A percentile compares a stretch with the other conserved stretches of the same genome.
These are phyloP conservation scores for Apiospora malaysiana DNA, from an alignment of 2,329 filamentous ascomycete species.

Conservation along the genomic window DNA sequence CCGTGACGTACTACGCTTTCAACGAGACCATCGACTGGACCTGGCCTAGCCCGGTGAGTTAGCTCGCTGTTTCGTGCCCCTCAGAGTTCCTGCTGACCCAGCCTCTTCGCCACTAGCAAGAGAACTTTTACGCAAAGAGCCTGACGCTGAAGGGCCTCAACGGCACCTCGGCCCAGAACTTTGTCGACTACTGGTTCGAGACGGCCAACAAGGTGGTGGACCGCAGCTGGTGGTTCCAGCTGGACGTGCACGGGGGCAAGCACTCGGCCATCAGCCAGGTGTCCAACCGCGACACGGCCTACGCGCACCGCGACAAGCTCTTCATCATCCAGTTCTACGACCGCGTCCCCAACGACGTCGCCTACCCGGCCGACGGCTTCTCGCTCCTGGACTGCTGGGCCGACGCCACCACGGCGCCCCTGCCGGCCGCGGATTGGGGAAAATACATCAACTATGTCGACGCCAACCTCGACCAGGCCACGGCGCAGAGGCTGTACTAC, in stretches of 20 bases:
- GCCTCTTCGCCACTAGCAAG: slow-evolving; percentile 38
- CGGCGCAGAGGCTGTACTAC: slow-evolving; percentile 57
- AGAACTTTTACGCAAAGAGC: slow-evolving; percentile 50
- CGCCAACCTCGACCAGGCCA: slow-evolving; percentile 49
- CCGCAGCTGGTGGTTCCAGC: slow-evolving; percentile 48
- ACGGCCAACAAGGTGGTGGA: slow-evolving; percentile 41
- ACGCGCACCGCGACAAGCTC: slow-evolving; percentile 51
- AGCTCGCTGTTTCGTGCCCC: neutral
- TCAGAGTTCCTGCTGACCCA: slow-evolving; percentile 25
- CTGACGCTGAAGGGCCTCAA: slow-evolving; percentile 46
- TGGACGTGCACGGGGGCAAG: slow-evolving; percentile 49
- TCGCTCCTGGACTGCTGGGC: slow-evolving; percentile 38
- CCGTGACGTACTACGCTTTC: slow-evolving; percentile 40
- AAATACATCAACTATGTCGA: slow-evolving; percentile 61
- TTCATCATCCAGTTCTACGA: slow-evolving; percentile 58
- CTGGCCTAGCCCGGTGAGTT: slow-evolving; percentile 38
- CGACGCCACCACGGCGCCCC: slow-evolving; percentile 30
- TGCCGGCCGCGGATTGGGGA: slow-evolving; percentile 34
- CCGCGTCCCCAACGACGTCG: slow-evolving; percentile 35
- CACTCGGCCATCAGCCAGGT: slow-evolving; percentile 44
- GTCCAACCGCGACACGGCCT: slow-evolving; percentile 41
- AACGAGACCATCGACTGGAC: slow-evolving; percentile 34
- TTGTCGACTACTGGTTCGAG: slow-evolving; percentile 48
- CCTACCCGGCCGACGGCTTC: slow-evolving; percentile 37
- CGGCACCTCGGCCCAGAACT: slow-evolving; percentile 41